phyloP scores from a whole-genome alignment of 2,329 filamentous ascomycete species.

The Clonostachys rosea region DNA sequence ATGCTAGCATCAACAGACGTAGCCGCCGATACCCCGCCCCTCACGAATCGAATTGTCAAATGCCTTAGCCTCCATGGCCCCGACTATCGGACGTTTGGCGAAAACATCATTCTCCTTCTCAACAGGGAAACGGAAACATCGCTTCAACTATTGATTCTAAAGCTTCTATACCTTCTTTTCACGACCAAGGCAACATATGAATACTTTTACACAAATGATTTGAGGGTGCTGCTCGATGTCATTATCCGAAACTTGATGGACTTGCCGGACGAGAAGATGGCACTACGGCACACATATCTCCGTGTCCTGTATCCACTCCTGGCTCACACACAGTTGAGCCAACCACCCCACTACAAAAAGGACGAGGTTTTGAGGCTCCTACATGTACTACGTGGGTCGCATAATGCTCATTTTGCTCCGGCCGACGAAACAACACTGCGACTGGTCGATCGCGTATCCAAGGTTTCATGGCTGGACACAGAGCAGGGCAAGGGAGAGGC shows the following conservation, averaged over 20 bases:
- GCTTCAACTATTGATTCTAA: constrained; percentile 91
- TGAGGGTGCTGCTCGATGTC: constrained; percentile 90
- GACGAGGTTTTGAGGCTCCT: constrained; percentile 78
- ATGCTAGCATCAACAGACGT: constrained; percentile 70
- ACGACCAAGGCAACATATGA: constrained; percentile 89
- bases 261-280: constrained; percentile 74
- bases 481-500: constrained; percentile 26
- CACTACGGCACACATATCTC: constrained; percentile 87
- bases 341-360: constrained; percentile 86
- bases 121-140: constrained; percentile 95
- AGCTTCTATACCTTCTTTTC: constrained; percentile 91
- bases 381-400: constrained; percentile 59
- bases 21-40: constrained; percentile 37
- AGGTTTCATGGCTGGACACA: constrained; percentile 64
- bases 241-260: constrained; percentile 97
- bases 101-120: constrained; percentile 91
- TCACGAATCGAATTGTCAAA: constrained; percentile 94
- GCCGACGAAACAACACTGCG: constrained; percentile 76
- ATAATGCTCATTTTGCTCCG: constrained; percentile 72
- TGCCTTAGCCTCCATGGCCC: constrained; percentile 76
- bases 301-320: constrained; percentile 88
- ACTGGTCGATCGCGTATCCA: constrained; percentile 69
- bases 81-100: constrained; percentile 88
- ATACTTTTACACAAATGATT: constrained; percentile 98
- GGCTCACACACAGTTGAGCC: constrained; percentile 83